A percentile compares a stretch with the other conserved stretches of the same genome.
These are phyloP conservation scores for Bondarzewia mesenterica DNA, from an alignment of 1,284 basidiomycete species.

Conservation along the genomic window DNA sequence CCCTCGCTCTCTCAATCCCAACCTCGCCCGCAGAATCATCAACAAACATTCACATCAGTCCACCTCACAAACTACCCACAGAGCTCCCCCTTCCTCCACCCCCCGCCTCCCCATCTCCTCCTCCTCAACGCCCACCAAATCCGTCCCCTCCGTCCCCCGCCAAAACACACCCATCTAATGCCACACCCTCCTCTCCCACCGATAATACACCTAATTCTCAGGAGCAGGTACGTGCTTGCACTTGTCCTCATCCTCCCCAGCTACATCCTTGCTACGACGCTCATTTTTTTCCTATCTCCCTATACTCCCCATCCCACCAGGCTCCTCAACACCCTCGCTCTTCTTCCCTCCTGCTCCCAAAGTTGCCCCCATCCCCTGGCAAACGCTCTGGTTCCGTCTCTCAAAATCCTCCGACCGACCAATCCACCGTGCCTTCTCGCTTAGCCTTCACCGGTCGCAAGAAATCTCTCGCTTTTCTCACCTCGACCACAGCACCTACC, in stretches of 20 bases:
- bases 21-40: slow-evolving; percentile 10
- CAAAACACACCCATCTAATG: background rate
- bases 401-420: slow-evolving; percentile 6
- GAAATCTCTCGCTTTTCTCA: slow-evolving; percentile 6
- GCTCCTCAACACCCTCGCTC: slow-evolving; percentile 6
- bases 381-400: background rate
- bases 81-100: background rate
- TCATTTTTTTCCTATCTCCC: slow-evolving; percentile 8
- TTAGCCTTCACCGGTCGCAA: slow-evolving; percentile 11
- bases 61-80: too few relatives aligned
- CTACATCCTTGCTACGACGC: too few relatives aligned
- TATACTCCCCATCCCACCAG: slow-evolving; percentile 4
- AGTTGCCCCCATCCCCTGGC: background rate
- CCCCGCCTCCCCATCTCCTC: background rate
- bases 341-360: slow-evolving; percentile 7
- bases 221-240: too few relatives aligned
- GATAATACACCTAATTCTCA: too few relatives aligned
- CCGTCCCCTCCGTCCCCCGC: background rate
- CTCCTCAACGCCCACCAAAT: background rate
- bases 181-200: too few relatives aligned
- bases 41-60: too few relatives aligned
- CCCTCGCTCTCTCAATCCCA: slow-evolving; percentile 21
- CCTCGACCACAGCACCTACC: slow-evolving; percentile 10
- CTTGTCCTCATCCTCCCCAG: too few relatives aligned
- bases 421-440: slow-evolving; percentile 13